Base-by-base conservation (phyloP, 2,329 filamentous ascomycete species). In the Didymella lethalis region DNA sequence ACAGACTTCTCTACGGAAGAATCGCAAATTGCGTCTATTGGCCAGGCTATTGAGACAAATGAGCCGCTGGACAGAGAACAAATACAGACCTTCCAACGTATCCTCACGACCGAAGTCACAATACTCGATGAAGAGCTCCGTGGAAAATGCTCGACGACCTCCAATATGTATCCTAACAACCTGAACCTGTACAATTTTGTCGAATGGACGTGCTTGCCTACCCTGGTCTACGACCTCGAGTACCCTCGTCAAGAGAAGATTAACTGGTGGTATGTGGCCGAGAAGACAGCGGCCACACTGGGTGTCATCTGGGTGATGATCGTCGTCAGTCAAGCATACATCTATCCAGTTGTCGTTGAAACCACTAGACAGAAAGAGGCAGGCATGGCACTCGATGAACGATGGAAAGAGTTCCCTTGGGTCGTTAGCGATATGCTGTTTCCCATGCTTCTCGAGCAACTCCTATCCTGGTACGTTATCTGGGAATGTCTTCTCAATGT, bases 241-340 rank as follows among this genome's bases (percentile, higher is more conserved):
- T 93, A 93, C 68, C 90, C 91, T 2, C 84, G 89, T n/a, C 83
- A 85, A 43, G 85, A 90, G 18, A 80, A 75, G 4, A 89, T 91
- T 64, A 87, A 90, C 75, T 92, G 90, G 90, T 81, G 80, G 64
- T 93, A 93, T 69, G 89, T 92, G 4, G 82, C 84, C 7, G 90
- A 93, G 75, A 93, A 93, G 75, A 78, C 83, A 1, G 81, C 83
- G 0, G 90, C 90, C 2, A 89, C 88, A 16, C 85, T 93, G 58
- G 90, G 90, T 7, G 82, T 91, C 55, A 85, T 93, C 38, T 88
- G 89, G 68, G 86, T 92, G 62, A 93, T 93, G 91, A 89, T 92
- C 62, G 86, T 92, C 71, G 82, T 93, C 50, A 90, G 88, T 0
- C 90, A 93, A 77, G 84, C 88, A 23, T 91, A 86, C 68, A 92